Conservation (phyloP, 352 stramenopile species). For the Globisporangium middletonii region DNA sequence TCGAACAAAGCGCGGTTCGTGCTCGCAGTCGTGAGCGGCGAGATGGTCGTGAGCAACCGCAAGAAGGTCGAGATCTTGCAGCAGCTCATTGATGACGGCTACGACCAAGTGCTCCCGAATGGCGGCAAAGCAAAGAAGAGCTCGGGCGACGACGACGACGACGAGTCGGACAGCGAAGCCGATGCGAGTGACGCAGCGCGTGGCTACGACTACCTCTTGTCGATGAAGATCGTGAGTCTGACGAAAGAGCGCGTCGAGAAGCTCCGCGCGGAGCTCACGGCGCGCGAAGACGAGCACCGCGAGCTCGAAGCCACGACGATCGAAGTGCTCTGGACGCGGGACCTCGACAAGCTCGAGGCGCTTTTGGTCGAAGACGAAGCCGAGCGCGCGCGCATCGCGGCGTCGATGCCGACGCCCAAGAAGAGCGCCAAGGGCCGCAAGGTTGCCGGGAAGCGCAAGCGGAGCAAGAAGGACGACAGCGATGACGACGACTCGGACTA, state of each 20-base stretch:
- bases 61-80: slow-evolving; percentile 91
- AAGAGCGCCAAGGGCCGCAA: slow-evolving; percentile 35
- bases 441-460: slow-evolving; percentile 48
- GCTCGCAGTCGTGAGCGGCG: slow-evolving; percentile 86
- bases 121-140: slow-evolving; percentile 48
- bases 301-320: slow-evolving; percentile 76
- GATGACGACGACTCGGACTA: slow-evolving; percentile 65
- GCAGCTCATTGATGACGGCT: slow-evolving; percentile 86
- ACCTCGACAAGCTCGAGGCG: slow-evolving; percentile 89
- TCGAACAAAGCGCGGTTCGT: slow-evolving; percentile 97
- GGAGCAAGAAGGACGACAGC: slow-evolving; percentile 28
- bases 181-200: slow-evolving; percentile 17
- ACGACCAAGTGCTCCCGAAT: slow-evolving; percentile 65
- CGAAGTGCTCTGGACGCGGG: slow-evolving; percentile 89
- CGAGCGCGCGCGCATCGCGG: slow-evolving; percentile 41
- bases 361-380: slow-evolving; percentile 64
- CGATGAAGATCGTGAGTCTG: slow-evolving; percentile 92
- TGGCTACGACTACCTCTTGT: slow-evolving; percentile 95
- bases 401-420: slow-evolving; percentile 58
- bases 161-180: slow-evolving; percentile 48
- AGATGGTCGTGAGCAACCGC: slow-evolving; percentile 92
- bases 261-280: slow-evolving; percentile 84
- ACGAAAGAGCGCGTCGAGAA: slow-evolving; percentile 92
- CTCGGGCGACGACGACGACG: slow-evolving; percentile 13
- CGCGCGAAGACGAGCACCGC: slow-evolving; percentile 81